A percentile compares a stretch with the other conserved stretches of the same genome.
Evolutionary conservation across 257 asterid species (phyloP).

Genomic region (Solanum verrucosum): DNA sequence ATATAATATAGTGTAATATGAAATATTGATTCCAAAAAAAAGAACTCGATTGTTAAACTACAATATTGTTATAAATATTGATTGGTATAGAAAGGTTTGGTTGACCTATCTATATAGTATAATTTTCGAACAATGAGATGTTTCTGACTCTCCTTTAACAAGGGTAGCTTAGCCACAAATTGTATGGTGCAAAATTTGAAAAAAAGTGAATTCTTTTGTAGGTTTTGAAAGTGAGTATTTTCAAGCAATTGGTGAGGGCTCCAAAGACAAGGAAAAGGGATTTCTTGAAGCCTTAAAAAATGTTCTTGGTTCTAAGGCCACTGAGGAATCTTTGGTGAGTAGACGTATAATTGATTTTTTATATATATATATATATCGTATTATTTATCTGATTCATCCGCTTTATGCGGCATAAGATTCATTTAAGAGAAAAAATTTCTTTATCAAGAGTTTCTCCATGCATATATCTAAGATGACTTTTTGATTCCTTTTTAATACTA

Average conservation of each 20-base stretch:
- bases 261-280: constrained; percentile 15
- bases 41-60: too few species aligned
- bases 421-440: not conserved
- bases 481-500: not conserved
- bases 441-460: not conserved
- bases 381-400: not conserved
- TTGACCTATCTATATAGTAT: too few species aligned
- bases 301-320: constrained; percentile 50
- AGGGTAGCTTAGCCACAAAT: too few species aligned
- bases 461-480: not conserved
- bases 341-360: not conserved
- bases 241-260: not conserved
- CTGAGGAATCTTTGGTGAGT: constrained; percentile 61
- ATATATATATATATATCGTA: not conserved
- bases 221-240: constrained; percentile 40
- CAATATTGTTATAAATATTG: too few species aligned
- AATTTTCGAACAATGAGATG: too few species aligned
- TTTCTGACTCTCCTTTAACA: too few species aligned
- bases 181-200: not conserved
- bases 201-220: not conserved
- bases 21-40: too few species aligned
- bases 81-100: too few species aligned
- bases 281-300: constrained; percentile 28
- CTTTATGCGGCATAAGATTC: not conserved
- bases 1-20: too few species aligned